Evolutionary conservation across 305 asterid genomes (phyloP).

Genomic region (Fraxinus latifolia): DNA sequence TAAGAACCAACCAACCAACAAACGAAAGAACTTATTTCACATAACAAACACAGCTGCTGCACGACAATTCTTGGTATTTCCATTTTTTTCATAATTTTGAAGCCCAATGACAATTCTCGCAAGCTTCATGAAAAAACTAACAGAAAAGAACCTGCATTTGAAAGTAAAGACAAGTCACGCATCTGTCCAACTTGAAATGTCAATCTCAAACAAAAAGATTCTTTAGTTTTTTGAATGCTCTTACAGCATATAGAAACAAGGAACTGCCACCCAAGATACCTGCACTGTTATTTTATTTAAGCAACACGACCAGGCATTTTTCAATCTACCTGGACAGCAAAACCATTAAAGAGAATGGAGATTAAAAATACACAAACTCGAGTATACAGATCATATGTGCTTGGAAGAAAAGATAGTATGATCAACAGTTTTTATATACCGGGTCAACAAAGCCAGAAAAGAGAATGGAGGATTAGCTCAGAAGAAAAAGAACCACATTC

Average conservation of each 20-base stretch:
- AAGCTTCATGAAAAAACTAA: slow-evolving; percentile 35
- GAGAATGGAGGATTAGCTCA: not conserved
- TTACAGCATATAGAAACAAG: slow-evolving; percentile 62
- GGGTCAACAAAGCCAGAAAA: slow-evolving; percentile 9
- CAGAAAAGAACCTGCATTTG: slow-evolving; percentile 47
- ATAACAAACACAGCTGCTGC: slow-evolving; percentile 30
- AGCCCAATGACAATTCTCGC: slow-evolving; percentile 33
- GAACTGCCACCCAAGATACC: slow-evolving; percentile 68
- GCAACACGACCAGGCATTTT: slow-evolving; percentile 68
- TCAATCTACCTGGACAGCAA: slow-evolving; percentile 45
- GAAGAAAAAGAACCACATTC: not conserved
- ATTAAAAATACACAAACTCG: not conserved
- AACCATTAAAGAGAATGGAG: not conserved
- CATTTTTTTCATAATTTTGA: not conserved
- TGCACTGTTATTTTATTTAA: slow-evolving; percentile 46
- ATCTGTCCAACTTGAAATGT: not conserved
- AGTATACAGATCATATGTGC: not conserved
- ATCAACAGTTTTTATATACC: slow-evolving; percentile 39
- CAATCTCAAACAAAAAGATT: not conserved
- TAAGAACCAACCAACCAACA: not conserved
- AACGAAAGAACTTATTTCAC: slow-evolving; percentile 22
- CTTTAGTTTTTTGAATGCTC: slow-evolving; percentile 16
- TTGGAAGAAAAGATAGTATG: slow-evolving; percentile 29
- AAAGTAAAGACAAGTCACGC: not conserved
- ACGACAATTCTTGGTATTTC: slow-evolving; percentile 28